Evolutionary conservation across 441 rosid genomes (phyloP).

Genomic region (Capsella rubella): DNA sequence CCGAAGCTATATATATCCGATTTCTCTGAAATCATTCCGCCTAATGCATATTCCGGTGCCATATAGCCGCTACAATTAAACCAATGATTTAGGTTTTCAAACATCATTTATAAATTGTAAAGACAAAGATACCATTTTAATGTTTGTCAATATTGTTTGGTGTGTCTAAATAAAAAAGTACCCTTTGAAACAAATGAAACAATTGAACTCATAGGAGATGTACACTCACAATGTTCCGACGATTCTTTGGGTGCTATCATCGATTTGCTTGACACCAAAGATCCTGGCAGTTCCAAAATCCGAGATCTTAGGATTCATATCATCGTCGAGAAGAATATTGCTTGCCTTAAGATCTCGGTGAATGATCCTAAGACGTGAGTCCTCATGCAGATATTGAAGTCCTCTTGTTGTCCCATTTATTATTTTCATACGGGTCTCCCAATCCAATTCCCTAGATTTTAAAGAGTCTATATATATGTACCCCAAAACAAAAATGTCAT

Average conservation of each 20-base stretch:
- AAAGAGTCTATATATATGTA: background rate
- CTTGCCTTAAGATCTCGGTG: conserved; percentile 54
- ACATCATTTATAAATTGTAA: no score
- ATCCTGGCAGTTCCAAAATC: conserved; percentile 60
- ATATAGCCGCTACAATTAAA: conserved; percentile 56
- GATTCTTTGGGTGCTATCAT: conserved; percentile 44
- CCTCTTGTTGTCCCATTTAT: conserved; percentile 46
- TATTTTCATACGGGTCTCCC: conserved; percentile 24
- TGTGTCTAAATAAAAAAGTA: no score
- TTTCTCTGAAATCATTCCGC: conserved; percentile 36
- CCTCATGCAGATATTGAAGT: conserved; percentile 54
- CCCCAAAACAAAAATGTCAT: no score
- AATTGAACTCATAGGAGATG: no score
- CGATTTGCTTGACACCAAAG: conserved; percentile 42
- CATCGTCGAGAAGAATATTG: conserved; percentile 46
- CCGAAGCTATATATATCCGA: conserved; percentile 37
- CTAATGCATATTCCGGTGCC: conserved; percentile 64
- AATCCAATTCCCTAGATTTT: background rate
- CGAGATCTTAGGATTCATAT: conserved; percentile 55
- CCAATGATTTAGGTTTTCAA: no score
- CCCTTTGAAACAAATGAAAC: no score
- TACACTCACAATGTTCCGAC: conserved; percentile 54
- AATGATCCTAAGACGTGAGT: conserved; percentile 49
- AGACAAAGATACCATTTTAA: no score
- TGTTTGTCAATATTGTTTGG: no score